A percentile compares a stretch with the other conserved stretches of the same genome.
phyloP scores from a whole-genome alignment of 257 asterid species.

The Ballota nigra region DNA sequence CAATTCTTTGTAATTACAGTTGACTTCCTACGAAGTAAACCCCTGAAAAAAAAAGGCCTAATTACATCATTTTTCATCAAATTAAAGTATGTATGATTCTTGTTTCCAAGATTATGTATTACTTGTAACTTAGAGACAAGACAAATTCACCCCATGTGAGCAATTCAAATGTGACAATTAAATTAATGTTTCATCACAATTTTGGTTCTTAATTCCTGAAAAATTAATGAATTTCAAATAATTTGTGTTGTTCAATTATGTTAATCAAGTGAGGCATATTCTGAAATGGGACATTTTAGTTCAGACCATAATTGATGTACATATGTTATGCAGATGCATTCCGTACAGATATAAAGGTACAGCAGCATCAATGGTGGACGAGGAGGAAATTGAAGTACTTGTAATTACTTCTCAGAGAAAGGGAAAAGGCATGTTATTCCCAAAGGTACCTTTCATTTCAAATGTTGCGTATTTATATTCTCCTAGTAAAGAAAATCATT shows the following conservation, averaged over 20 bases:
- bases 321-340: conserved; percentile 60
- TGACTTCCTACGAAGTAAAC: conserved; percentile 4
- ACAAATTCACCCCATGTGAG: too few relatives aligned
- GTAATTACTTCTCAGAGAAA: conserved; percentile 73
- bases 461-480: too few relatives aligned
- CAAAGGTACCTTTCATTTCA: conserved; percentile 54
- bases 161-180: too few relatives aligned
- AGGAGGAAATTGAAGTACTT: conserved; percentile 81
- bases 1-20: background rate
- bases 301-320: too few relatives aligned
- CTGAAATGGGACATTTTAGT: background rate
- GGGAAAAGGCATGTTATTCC: conserved; percentile 86
- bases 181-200: background rate
- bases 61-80: conserved; percentile 1
- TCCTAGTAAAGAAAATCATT: too few relatives aligned
- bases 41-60: background rate
- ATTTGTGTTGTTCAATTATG: conserved; percentile 2
- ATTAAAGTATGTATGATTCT: too few relatives aligned
- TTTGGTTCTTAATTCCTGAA: too few relatives aligned
- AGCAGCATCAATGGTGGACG: conserved; percentile 30
- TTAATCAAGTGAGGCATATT: background rate
- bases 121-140: too few relatives aligned
- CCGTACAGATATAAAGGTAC: conserved; percentile 62
- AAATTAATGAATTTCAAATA: too few relatives aligned
- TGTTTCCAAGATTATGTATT: background rate